Evolutionary conservation across 202 grass and related monocot genomes (phyloP), one percentile per base, ranked within the genome.

Genomic region (Elaeis oleifera): DNA sequence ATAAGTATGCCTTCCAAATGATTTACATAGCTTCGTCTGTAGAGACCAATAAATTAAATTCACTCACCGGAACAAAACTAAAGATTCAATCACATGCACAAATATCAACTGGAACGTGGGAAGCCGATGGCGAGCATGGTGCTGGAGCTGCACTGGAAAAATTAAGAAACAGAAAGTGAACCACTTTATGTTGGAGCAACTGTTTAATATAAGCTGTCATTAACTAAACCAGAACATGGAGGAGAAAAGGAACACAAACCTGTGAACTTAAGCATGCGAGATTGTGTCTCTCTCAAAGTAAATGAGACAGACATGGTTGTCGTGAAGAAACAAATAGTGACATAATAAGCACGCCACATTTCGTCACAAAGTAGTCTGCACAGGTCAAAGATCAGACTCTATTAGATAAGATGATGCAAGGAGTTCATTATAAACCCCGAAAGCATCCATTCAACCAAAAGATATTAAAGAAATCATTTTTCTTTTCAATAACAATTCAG

Each of bases 231-330:
- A 29, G 7, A 50, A 74, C 51, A 29, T 76, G 69, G 31, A 19
- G 63, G 78, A 51, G 65, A 77, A 57, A 79, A 80, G 15, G 15
- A 55, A 6, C 16, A 19, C 84, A 67, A 75, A 97, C 94, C 94
- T 86, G 94, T 97, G 72, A 97, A 97, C 67, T 81, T 81, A 79
- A 97, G 94, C 94, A 97, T 97, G 54, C 94, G 88, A 69, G 94
- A 99, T 59, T 99, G 94, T 0, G 94, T 99, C 60, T 99, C 94
- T 83, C 94, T 89, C 49, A 99, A 80, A 51, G 94, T 99, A 77
- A 99, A 99, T 74, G 94, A 99, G 77, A 99, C 94, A 22, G 94
- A 99, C 94, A 99, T 99, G 60, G 88, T 99, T 49, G 85, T 99
- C 50, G 94, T 99, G 75, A 99, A 94, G 77, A 99, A 59, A 99